Conservation (phyloP, 805 yeast species). For the Starmera caribaea region DNA sequence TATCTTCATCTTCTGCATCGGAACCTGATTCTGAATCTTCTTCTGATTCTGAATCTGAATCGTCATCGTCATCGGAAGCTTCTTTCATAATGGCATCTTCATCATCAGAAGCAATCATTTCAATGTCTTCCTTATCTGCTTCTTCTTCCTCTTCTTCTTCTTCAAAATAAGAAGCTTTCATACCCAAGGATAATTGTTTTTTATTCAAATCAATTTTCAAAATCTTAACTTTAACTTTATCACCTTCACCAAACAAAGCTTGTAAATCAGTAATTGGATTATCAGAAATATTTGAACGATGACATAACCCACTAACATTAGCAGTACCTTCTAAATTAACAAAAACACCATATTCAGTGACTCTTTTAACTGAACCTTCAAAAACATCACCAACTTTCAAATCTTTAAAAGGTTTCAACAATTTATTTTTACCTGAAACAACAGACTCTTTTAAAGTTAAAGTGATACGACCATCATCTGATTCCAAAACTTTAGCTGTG, state of each 20-base stretch:
- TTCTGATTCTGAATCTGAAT: conserved; percentile 23
- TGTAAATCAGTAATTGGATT: conserved; percentile 46
- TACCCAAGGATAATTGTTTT: conserved; percentile 76
- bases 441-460: conserved; percentile 77
- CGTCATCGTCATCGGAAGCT: conserved; percentile 15
- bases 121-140: conserved; percentile 21
- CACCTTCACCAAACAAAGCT: conserved; percentile 78
- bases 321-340: conserved; percentile 68
- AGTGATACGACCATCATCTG: conserved; percentile 56
- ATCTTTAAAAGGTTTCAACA: conserved; percentile 55
- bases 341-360: conserved; percentile 87
- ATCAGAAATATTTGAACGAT: conserved; percentile 75
- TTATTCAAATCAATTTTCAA: conserved; percentile 52
- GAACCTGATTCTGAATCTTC: conserved; percentile 22
- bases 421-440: conserved; percentile 57
- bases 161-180: conserved; percentile 86
- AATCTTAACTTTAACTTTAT: conserved; percentile 78
- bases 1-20: conserved; percentile 20
- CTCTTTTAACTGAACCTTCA: conserved; percentile 71
- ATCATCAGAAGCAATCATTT: conserved; percentile 10
- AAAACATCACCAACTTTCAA: conserved; percentile 58
- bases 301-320: conserved; percentile 79
- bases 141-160: conserved; percentile 26
- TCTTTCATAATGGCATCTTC: conserved; percentile 14
- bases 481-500: conserved; percentile 57